Percentiles rank a stretch among this genome's conserved stretches.
These are phyloP conservation scores for Acidomyces sp. DNA, from an alignment of 495 filamentous ascomycete genomes.

Conservation along the genomic window DNA sequence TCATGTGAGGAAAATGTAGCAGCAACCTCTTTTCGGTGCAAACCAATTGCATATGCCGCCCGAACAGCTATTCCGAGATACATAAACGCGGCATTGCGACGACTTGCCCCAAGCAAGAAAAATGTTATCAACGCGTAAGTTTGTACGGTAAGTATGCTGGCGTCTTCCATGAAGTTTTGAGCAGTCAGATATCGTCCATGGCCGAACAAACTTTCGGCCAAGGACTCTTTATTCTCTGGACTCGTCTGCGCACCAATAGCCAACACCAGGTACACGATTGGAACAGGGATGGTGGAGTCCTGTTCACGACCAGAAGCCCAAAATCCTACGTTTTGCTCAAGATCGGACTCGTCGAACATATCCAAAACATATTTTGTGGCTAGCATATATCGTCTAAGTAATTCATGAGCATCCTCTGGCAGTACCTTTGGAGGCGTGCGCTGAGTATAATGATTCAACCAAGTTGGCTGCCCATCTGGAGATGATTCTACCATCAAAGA, in stretches of 20 bases:
- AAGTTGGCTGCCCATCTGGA: no score
- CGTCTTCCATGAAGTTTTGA: slow-evolving; percentile 41
- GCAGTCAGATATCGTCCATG: slow-evolving; percentile 44
- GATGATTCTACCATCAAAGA: no score
- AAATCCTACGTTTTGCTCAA: no score
- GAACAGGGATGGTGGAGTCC: no score
- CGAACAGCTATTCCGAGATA: slow-evolving; percentile 41
- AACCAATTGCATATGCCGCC: slow-evolving; percentile 46
- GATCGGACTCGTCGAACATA: no score
- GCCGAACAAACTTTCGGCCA: slow-evolving; percentile 41
- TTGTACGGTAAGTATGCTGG: slow-evolving; percentile 45
- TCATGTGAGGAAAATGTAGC: slow-evolving; percentile 39
- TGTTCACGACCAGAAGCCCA: no score
- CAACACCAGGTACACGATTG: slow-evolving; percentile 47
- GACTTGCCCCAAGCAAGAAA: slow-evolving; percentile 48
- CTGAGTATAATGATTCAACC: no score
- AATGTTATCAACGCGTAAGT: slow-evolving; percentile 45
- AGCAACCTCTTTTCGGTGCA: slow-evolving; percentile 50
- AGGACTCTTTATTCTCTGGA: slow-evolving; percentile 36
- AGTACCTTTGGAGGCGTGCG: no score
- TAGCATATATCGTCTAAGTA: no score
- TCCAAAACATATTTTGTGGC: no score
- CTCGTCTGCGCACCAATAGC: slow-evolving; percentile 53
- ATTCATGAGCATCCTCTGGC: no score
- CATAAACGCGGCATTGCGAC: slow-evolving; percentile 49